These are phyloP conservation scores for Pleurozium schreberi DNA, from an alignment of 225 moss, liverwort and hornwort species.

Conservation along the genomic window DNA sequence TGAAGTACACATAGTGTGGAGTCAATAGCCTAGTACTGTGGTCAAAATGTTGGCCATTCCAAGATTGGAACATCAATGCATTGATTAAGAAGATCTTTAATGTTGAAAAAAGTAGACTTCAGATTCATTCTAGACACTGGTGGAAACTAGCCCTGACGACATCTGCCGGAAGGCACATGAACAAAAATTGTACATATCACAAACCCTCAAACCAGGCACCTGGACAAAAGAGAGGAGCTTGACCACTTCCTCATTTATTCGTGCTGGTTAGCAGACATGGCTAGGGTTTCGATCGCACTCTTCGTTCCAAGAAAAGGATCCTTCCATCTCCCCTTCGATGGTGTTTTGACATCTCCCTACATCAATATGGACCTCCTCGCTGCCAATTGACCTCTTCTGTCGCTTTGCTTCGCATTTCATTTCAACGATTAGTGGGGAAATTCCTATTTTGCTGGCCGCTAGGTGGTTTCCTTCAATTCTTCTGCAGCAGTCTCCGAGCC, in stretches of 20 bases:
- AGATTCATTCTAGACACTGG: neutral
- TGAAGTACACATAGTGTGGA: neutral
- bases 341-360: neutral
- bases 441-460: neutral
- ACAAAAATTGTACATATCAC: neutral
- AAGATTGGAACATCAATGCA: neutral
- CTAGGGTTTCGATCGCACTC: neutral
- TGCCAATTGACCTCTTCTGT: neutral
- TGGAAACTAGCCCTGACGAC: neutral
- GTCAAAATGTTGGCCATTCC: neutral
- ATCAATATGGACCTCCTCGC: neutral
- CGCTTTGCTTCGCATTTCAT: neutral
- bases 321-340: neutral
- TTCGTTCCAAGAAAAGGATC: neutral
- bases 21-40: no score
- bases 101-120: neutral
- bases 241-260: neutral
- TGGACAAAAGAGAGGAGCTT: neutral
- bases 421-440: neutral
- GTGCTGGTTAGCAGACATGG: neutral
- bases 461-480: no score
- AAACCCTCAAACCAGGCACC: neutral
- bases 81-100: no score
- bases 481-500: neutral
- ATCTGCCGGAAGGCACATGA: neutral